Conservation (phyloP, 345 rosid species). For the Bruguiera parviflora region DNA sequence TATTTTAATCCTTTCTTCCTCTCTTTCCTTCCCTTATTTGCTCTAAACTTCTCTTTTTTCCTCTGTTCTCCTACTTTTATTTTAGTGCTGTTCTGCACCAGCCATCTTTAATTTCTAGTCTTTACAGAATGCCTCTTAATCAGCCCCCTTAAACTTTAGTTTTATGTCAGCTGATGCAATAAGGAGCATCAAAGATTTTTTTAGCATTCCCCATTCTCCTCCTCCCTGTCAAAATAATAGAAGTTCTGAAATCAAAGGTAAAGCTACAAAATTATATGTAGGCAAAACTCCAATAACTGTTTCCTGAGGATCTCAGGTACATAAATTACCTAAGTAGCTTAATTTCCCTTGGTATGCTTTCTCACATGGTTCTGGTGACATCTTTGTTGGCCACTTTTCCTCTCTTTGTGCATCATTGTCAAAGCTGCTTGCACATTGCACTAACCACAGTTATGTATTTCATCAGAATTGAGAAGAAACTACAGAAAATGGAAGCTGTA, state of each 20-base stretch:
- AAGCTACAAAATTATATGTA: too few species aligned
- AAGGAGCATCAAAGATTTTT: neutral
- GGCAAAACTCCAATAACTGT: neutral
- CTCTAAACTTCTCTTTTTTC: neutral
- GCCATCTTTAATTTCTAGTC: too few species aligned
- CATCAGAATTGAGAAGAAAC: constrained; percentile 62
- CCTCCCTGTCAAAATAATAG: too few species aligned
- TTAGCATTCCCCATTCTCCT: too few species aligned
- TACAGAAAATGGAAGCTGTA: constrained; percentile 63
- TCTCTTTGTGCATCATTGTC: too few species aligned
- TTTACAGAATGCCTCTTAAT: too few species aligned
- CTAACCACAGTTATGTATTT: constrained; percentile 20
- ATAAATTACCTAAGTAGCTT: neutral
- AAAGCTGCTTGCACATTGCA: neutral
- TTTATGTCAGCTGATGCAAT: neutral
- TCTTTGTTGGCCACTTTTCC: neutral
- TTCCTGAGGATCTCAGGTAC: neutral
- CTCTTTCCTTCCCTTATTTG: neutral
- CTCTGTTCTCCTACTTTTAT: neutral
- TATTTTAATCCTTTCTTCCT: neutral
- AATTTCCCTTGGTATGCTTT: neutral
- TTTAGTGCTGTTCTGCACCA: too few species aligned
- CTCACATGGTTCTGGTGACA: neutral
- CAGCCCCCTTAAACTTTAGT: neutral
- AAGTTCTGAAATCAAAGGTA: too few species aligned